Percentiles rank a stretch among this genome's conserved stretches.
phyloP scores from a whole-genome alignment of 2,329 filamentous ascomycete species.

The Trichoderma sp. region DNA sequence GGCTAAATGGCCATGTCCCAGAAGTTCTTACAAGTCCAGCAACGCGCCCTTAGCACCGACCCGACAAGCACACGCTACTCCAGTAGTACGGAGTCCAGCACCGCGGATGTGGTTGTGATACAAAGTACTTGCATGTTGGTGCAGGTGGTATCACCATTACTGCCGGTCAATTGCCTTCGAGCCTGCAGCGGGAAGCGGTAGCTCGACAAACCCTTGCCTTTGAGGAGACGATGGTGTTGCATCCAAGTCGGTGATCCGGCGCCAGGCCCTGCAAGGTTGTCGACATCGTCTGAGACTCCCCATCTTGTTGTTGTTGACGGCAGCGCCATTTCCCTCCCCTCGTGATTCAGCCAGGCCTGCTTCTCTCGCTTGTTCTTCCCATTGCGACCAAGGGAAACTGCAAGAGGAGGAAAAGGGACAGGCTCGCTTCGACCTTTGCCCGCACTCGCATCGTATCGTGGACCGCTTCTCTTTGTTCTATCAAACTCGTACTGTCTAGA shows the following conservation, averaged over 20 bases:
- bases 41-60: background rate
- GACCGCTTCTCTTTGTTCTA: background rate
- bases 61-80: conserved; percentile 2
- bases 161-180: conserved; percentile 7
- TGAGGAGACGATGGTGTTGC: conserved; percentile 14
- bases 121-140: background rate
- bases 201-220: background rate
- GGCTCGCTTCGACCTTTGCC: background rate
- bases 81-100: conserved; percentile 8
- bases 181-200: conserved; percentile 4
- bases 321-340: conserved; percentile 13
- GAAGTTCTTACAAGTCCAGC: background rate
- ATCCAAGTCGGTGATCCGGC: conserved; percentile 16
- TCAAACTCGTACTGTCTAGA: background rate
- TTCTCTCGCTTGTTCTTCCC: conserved; percentile 5
- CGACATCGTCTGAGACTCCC: conserved; percentile 21
- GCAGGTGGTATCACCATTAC: background rate
- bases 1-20: background rate
- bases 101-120: background rate
- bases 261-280: conserved; percentile 12
- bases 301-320: conserved; percentile 8
- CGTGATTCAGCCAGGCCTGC: conserved; percentile 16
- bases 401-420: background rate
- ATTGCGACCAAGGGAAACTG: background rate
- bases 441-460: background rate